A percentile compares a stretch with the other conserved stretches of the same genome.
These are phyloP conservation scores for Luzula sylvatica DNA, from an alignment of 176 grass and related monocot species.

Conservation along the genomic window DNA sequence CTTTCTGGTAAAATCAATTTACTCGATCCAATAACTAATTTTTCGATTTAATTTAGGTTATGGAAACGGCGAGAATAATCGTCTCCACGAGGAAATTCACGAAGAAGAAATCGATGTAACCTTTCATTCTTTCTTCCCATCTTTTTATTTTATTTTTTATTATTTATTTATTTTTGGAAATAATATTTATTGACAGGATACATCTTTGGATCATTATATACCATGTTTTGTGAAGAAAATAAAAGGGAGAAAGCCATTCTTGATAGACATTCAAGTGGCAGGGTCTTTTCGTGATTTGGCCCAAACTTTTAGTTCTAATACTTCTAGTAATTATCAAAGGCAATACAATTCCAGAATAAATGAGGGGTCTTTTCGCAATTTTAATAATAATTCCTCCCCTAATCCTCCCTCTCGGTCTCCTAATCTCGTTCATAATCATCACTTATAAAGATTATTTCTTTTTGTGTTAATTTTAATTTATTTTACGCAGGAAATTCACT, in stretches of 20 bases:
- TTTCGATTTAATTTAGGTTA: no score
- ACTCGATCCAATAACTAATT: no score
- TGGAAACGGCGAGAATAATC: no score
- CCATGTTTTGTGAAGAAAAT: slow-evolving; percentile 22
- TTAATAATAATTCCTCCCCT: neutral
- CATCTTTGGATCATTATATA: slow-evolving; percentile 16
- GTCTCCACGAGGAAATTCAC: no score
- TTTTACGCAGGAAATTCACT: neutral
- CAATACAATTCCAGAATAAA: slow-evolving; percentile 10
- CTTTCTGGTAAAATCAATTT: no score
- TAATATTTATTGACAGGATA: slow-evolving; percentile 16
- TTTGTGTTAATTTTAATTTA: no score
- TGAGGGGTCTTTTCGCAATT: slow-evolving; percentile 11
- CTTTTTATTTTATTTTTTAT: neutral
- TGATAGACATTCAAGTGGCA: slow-evolving; percentile 16
- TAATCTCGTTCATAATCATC: neutral
- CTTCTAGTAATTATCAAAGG: neutral
- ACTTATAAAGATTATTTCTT: no score
- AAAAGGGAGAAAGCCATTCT: slow-evolving; percentile 14
- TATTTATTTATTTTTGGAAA: neutral
- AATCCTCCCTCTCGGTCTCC: slow-evolving; percentile 6
- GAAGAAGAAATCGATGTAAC: neutral
- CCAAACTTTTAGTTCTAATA: no score
- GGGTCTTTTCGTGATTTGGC: no score
- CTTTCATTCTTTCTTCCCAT: no score